Evolutionary conservation across 345 rosid species (phyloP), one percentile per base, ranked within the genome.

Genomic region (Excoecaria agallocha): DNA sequence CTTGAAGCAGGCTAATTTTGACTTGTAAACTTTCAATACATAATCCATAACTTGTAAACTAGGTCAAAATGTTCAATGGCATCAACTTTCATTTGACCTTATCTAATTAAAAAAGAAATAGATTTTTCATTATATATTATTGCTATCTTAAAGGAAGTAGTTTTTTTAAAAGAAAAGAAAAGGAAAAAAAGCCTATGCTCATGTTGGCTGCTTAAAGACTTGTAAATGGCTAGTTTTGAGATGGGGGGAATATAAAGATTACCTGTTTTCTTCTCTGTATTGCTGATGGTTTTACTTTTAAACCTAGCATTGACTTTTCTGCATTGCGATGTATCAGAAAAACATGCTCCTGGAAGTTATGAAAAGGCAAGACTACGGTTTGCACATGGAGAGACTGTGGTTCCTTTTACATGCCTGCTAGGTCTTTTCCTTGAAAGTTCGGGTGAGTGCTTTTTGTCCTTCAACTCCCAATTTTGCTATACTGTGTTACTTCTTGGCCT

Each of bases 321-420:
- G 5, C 25, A 12, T 63, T 57, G 30, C 25, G 20, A 69, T 61
- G 62, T 62, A 81, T 79, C 81, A 95, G 99, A 89, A 68, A 86
- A 91, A 41, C 90, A 71, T 74, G 75, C 88, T 74, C 85, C 91
- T 50, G 98, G 99, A 77, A 93, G 96, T 82, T 90, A 79, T 63
- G 99, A 91, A 72, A 93, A 89, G 85, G 97, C 93, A 56, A 89
- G 98, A 80, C 89, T 93, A 82, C 87, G 93, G 41, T 91, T 95
- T 84, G 99, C 99, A 4, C 99, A 91, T 89, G 99, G 96, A 0
- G 97, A 95, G 84, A 95, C 99, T 25, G 86, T 95, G 80, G 90
- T 95, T 78, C 97, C 98, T 6, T 95, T 95, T 73, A 81, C 98
- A 71, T 95, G 99, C 81, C 87, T 30, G 30, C 30, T 30, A 2